Conservation (phyloP, 2,329 filamentous ascomycete species). For the Salinomyces thailandicus region DNA sequence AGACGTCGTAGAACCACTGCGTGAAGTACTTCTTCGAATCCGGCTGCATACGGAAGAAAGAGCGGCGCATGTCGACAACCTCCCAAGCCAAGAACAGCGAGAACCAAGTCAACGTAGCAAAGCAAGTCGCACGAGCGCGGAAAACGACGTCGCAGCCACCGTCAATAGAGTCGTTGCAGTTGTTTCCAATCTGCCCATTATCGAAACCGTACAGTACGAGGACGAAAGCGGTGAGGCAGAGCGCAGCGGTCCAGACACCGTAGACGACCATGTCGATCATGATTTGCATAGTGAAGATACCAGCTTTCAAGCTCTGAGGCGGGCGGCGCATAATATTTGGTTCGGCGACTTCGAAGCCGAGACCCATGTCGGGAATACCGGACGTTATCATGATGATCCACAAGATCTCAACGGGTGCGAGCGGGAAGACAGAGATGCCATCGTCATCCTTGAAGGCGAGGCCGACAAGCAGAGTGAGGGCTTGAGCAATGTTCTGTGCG, state of each 20-base stretch:
- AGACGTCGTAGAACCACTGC: slow-evolving; percentile 57
- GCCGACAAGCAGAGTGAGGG: slow-evolving; percentile 69
- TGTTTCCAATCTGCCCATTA: slow-evolving; percentile 38
- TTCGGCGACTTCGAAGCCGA: slow-evolving; percentile 67
- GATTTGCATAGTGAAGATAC: slow-evolving; percentile 69
- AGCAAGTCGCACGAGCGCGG: slow-evolving; percentile 61
- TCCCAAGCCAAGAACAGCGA: slow-evolving; percentile 71
- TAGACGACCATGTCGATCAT: slow-evolving; percentile 72
- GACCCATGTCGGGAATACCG: slow-evolving; percentile 75
- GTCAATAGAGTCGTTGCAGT: slow-evolving; percentile 51
- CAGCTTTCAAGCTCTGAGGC: slow-evolving; percentile 56
- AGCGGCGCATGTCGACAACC: slow-evolving; percentile 60
- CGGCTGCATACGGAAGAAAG: slow-evolving; percentile 66
- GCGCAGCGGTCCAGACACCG: slow-evolving; percentile 63
- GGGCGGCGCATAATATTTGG: slow-evolving; percentile 70
- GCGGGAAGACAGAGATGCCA: slow-evolving; percentile 70
- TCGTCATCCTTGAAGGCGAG: slow-evolving; percentile 66
- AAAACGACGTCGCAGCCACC: slow-evolving; percentile 53
- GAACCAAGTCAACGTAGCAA: slow-evolving; percentile 66
- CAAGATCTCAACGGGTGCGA: slow-evolving; percentile 75
- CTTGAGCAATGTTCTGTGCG: slow-evolving; percentile 89
- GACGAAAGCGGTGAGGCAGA: slow-evolving; percentile 50
- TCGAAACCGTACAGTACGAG: slow-evolving; percentile 55
- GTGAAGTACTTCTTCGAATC: slow-evolving; percentile 49
- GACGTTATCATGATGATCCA: slow-evolving; percentile 95